These are phyloP conservation scores for Suillus lakei DNA, from an alignment of 768 basidiomycete species.

Conservation along the genomic window DNA sequence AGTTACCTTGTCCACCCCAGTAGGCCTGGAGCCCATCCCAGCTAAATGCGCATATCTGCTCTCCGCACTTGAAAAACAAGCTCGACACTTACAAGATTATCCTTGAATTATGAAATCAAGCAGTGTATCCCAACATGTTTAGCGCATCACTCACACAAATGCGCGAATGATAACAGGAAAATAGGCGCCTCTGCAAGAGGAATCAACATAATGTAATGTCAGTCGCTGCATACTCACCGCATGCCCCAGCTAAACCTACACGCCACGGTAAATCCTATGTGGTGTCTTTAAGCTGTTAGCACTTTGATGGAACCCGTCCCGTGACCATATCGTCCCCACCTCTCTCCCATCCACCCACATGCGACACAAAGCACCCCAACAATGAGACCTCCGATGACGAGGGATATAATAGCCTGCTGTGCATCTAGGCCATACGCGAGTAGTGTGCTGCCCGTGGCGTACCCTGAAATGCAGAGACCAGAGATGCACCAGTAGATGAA, in stretches of 20 bases:
- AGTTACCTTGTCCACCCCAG: slow-evolving; percentile 26
- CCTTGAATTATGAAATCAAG: neutral
- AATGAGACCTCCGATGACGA: slow-evolving; percentile 20
- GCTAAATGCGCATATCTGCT: slow-evolving; percentile 6
- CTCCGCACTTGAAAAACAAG: neutral
- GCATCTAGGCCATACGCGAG: slow-evolving; percentile 24
- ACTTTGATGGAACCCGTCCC: slow-evolving; percentile 4
- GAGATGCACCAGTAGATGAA: slow-evolving; percentile 32
- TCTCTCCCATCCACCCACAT: slow-evolving; percentile 28
- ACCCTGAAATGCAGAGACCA: slow-evolving; percentile 23
- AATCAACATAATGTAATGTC: neutral
- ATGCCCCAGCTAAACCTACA: slow-evolving; percentile 26
- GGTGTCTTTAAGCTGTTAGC: slow-evolving; percentile 13
- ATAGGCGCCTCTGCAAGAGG: neutral
- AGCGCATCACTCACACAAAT: neutral
- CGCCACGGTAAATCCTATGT: slow-evolving; percentile 24
- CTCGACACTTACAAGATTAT: neutral
- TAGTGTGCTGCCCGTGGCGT: slow-evolving; percentile 21
- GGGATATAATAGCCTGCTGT: slow-evolving; percentile 18
- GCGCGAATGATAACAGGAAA: neutral
- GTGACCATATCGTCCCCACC: slow-evolving; percentile 12
- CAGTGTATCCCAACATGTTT: neutral
- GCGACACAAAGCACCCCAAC: slow-evolving; percentile 22
- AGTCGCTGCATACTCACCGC: slow-evolving; percentile 4
- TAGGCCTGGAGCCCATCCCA: slow-evolving; percentile 27